A percentile compares a stretch with the other conserved stretches of the same genome.
Evolutionary conservation across 176 grass and related monocot species (phyloP).

Genomic region (Aegilops longissima): DNA sequence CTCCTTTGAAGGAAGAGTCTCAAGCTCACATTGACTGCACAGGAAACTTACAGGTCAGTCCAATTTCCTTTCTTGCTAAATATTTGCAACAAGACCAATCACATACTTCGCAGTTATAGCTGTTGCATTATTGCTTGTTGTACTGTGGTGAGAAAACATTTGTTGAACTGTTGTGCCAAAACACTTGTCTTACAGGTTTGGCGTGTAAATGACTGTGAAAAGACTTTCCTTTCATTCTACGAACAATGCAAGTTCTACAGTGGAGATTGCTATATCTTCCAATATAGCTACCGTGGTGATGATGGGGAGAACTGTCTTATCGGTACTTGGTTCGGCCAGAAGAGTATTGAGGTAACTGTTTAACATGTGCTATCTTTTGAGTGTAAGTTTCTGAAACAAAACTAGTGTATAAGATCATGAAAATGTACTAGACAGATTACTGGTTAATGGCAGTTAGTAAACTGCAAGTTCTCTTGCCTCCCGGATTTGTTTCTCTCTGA

Average conservation of each 20-base stretch:
- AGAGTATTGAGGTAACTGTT: constrained; percentile 73
- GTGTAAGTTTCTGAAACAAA: constrained; percentile 6
- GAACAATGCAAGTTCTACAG: constrained; percentile 97
- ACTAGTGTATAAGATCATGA: background rate
- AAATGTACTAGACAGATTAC: background rate
- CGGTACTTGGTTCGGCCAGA: constrained; percentile 95
- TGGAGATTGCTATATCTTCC: constrained; percentile 97
- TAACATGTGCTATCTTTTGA: background rate
- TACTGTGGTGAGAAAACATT: background rate
- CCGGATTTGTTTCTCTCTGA: no score
- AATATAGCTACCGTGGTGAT: constrained; percentile 88
- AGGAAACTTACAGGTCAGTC: constrained; percentile 79
- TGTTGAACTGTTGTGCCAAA: constrained; percentile 14
- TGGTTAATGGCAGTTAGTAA: background rate
- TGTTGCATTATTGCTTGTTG: constrained; percentile 4
- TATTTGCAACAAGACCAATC: background rate
- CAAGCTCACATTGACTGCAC: constrained; percentile 93
- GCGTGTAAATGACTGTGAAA: constrained; percentile 79
- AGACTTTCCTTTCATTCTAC: constrained; percentile 69
- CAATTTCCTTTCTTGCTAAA: constrained; percentile 33
- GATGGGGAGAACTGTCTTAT: constrained; percentile 80
- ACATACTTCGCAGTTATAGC: background rate
- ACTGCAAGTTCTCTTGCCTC: background rate
- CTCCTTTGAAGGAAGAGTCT: constrained; percentile 80
- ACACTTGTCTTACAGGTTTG: constrained; percentile 54